These are phyloP conservation scores for Amaranthus palmeri DNA, from an alignment of 148 eudicot species.

Conservation along the genomic window DNA sequence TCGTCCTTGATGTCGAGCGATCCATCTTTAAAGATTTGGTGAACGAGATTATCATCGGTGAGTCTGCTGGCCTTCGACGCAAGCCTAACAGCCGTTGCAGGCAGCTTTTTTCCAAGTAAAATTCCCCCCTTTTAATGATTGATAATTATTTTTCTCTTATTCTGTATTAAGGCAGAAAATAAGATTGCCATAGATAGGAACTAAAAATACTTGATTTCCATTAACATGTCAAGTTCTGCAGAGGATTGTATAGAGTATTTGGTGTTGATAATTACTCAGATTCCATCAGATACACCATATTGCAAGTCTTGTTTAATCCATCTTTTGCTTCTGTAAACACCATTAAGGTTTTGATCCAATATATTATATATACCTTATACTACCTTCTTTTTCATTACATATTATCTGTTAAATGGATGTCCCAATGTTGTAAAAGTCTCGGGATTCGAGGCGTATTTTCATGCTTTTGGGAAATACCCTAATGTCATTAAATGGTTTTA, in stretches of 20 bases:
- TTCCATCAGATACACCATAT: slow-evolving; percentile 8
- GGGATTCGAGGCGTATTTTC: too few relatives aligned
- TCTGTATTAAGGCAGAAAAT: slow-evolving; percentile 17
- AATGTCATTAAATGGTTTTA: too few relatives aligned
- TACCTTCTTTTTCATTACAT: not conserved
- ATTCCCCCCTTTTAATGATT: not conserved
- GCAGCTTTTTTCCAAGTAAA: slow-evolving; percentile 54
- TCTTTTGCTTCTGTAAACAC: not conserved
- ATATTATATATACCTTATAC: not conserved
- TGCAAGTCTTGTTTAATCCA: slow-evolving; percentile 1
- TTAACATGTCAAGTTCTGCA: slow-evolving; percentile 17
- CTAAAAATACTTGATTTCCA: slow-evolving; percentile 1
- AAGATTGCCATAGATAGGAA: slow-evolving; percentile 20
- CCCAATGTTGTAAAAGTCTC: too few relatives aligned
- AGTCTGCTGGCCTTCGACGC: slow-evolving; percentile 34
- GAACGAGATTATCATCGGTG: slow-evolving; percentile 59
- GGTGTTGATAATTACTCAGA: slow-evolving; percentile 13
- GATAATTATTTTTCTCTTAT: not conserved
- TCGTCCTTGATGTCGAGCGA: slow-evolving; percentile 77
- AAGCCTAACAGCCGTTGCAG: slow-evolving; percentile 48
- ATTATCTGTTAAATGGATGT: too few relatives aligned
- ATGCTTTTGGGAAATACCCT: too few relatives aligned
- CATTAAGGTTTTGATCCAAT: slow-evolving; percentile 4
- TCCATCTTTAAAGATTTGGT: slow-evolving; percentile 80
- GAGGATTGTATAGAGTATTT: slow-evolving; percentile 23